Evolutionary conservation across 441 rosid species (phyloP).

Genomic region (Croton setiger): DNA sequence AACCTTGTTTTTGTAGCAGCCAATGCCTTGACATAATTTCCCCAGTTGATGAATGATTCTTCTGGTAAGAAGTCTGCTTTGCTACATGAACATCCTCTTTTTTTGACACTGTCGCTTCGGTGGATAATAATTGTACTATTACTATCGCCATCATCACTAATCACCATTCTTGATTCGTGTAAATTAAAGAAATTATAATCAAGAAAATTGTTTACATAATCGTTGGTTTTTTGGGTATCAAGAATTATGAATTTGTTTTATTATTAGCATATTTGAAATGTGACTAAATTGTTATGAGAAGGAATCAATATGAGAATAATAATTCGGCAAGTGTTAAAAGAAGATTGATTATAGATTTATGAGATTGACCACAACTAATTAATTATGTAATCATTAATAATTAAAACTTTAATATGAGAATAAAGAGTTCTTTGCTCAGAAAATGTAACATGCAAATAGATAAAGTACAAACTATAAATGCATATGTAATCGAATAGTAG

Average conservation of each 20-base stretch:
- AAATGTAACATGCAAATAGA: too few species aligned
- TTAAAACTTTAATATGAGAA: too few species aligned
- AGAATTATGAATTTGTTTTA: not conserved
- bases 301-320: too few species aligned
- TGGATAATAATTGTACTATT: not conserved
- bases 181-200: not conserved
- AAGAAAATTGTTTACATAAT: not conserved
- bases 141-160: not conserved
- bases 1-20: constrained; percentile 46
- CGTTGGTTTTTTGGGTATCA: not conserved
- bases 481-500: too few species aligned
- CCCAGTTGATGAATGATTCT: constrained; percentile 60
- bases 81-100: constrained; percentile 31
- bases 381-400: too few species aligned
- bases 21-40: constrained; percentile 49
- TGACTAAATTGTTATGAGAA: not conserved
- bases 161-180: not conserved
- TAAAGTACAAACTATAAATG: too few species aligned
- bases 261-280: not conserved
- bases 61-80: constrained; percentile 68
- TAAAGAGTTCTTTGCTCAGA: too few species aligned
- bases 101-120: constrained; percentile 17
- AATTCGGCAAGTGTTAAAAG: not conserved
- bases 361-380: not conserved
- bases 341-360: constrained; percentile 1